Conservation (phyloP, 2,329 filamentous ascomycete genomes). For the Cercospora sp. region DNA sequence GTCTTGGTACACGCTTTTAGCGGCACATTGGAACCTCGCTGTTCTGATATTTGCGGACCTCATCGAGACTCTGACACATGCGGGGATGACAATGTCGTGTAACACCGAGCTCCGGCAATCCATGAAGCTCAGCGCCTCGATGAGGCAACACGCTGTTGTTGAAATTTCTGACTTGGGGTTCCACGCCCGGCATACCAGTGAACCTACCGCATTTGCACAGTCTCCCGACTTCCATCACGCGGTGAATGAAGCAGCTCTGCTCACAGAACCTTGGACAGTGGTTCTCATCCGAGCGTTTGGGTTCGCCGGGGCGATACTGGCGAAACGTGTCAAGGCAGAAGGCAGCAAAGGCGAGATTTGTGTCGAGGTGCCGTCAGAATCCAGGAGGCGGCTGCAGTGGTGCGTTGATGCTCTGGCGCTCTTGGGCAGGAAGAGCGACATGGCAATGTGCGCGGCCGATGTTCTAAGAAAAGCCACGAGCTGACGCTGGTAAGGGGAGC, state of each 20-base stretch:
- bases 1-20: conserved; percentile 27
- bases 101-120: conserved; percentile 9
- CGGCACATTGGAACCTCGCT: conserved; percentile 25
- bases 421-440: conserved; percentile 21
- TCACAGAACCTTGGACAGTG: conserved; percentile 27
- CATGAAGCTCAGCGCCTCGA: conserved; percentile 12
- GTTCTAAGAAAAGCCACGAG: conserved; percentile 10
- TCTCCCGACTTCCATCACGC: conserved; percentile 25
- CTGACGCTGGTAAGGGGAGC: not conserved
- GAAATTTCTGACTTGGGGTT: conserved; percentile 23
- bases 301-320: conserved; percentile 20
- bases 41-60: conserved; percentile 25
- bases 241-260: conserved; percentile 25
- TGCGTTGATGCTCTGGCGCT: conserved; percentile 19
- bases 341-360: conserved; percentile 6
- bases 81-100: conserved; percentile 18
- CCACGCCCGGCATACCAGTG: conserved; percentile 7
- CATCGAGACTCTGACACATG: conserved; percentile 17
- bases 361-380: not conserved
- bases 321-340: conserved; percentile 8
- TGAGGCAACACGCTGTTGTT: conserved; percentile 15
- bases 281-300: conserved; percentile 23
- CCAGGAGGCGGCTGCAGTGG: conserved; percentile 15
- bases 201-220: conserved; percentile 18
- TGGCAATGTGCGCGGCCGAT: conserved; percentile 21